Base-by-base conservation (phyloP, 257 asterid species). In the Jacaranda copaia region DNA sequence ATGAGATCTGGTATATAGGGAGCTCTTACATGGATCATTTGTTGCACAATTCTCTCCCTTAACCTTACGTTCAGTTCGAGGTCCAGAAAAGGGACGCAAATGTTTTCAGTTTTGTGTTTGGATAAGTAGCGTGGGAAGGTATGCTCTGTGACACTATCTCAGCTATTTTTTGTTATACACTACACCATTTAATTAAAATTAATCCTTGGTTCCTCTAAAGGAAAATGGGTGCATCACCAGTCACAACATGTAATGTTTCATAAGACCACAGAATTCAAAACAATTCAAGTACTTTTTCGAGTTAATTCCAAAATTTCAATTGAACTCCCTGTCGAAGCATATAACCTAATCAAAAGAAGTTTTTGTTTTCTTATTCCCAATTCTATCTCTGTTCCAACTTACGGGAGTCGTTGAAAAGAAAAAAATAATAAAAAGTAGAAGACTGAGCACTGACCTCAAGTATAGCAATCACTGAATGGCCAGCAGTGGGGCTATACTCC, bases 401-500 rank as follows among this genome's bases (percentile, higher is more conserved):
- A 19, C 11, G 15, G 68, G 49, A 48, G 36, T 43, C 14, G n/a
- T 19, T 51, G 12, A 25, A 42, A 40, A 60, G 15, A 40, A 57
- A 59, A 39, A 74, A 67, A 2, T 25, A 61, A 40, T 20, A 13
- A 55, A 48, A 38, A 73, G 45, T 32, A 45, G 15, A 36, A n/a
- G 32, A 39, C 62, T 20, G 49, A 71, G 72, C 68, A 83, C 93
- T 70, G 76, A 91, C 98, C 99, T 96, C 97, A 20, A 96, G 98
- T 84, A 96, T 90, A 48, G 97, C 97, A 85, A 93, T 87, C 80
- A 93, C 74, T 43, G 96, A 79, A 78, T 91, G 91, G 55, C 92
- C 88, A 63, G 89, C 92, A 4, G 92, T 90, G 56, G 99, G 99
- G 69, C 94, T 93, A 84, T 93, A 96, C 70, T 88, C 89, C 99